Conservation (phyloP, 1,139 yeast species). For the Meyerozyma sp. region DNA sequence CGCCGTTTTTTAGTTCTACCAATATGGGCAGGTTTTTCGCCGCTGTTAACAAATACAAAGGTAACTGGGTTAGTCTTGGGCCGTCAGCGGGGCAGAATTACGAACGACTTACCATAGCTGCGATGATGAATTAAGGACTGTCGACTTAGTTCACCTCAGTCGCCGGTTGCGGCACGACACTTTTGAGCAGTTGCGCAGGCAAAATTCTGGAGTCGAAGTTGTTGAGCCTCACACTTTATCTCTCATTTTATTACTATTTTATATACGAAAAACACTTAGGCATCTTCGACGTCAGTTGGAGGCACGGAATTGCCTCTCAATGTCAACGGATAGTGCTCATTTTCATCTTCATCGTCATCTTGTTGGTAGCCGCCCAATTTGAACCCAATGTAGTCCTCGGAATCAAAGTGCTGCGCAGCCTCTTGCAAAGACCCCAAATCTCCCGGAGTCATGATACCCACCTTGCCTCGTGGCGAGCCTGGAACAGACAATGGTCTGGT, state of each 20-base stretch:
- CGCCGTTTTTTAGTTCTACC: slow-evolving; percentile 91
- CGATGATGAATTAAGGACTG: not conserved
- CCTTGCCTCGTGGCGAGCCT: slow-evolving; percentile 73
- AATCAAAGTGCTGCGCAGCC: slow-evolving; percentile 64
- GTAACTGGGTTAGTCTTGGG: slow-evolving; percentile 48
- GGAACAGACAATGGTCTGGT: slow-evolving; percentile 93
- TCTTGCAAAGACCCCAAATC: slow-evolving; percentile 96
- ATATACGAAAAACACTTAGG: not conserved
- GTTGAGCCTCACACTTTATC: not conserved
- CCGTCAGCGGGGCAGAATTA: not conserved
- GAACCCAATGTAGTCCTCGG: slow-evolving; percentile 80
- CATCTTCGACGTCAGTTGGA: slow-evolving; percentile 14
- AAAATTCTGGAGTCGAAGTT: not conserved
- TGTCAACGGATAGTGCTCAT: slow-evolving; percentile 34
- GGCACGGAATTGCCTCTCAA: slow-evolving; percentile 43
- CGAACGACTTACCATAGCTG: not conserved
- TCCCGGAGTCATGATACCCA: slow-evolving; percentile 90
- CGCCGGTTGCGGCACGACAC: not conserved
- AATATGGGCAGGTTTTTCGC: slow-evolving; percentile 86
- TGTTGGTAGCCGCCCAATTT: slow-evolving; percentile 55
- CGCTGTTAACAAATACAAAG: slow-evolving; percentile 82
- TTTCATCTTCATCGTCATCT: slow-evolving; percentile 31
- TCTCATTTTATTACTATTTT: not conserved
- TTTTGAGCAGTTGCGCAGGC: not conserved
- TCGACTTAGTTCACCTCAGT: not conserved